Evolutionary conservation across 495 filamentous ascomycete genomes (phyloP).

Genomic region (Aspergillus incahuasiensis): DNA sequence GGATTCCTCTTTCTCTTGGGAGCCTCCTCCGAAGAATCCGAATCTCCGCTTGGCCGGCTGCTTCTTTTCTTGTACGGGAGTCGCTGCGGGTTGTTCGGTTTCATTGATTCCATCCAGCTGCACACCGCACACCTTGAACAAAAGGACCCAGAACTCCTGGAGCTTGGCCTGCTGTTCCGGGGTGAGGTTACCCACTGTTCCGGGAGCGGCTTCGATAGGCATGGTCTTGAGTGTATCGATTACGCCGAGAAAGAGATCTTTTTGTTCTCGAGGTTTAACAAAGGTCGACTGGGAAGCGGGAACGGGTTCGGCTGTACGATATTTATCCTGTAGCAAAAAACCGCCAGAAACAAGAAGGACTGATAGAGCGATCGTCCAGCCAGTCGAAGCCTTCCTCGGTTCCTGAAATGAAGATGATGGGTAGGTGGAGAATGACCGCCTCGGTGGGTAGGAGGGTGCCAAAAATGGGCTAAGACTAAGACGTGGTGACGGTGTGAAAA

Average conservation of each 20-base stretch:
- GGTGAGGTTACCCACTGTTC: conserved; percentile 83
- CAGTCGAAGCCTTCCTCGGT: conserved; percentile 35
- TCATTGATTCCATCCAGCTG: conserved; percentile 29
- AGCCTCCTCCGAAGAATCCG: conserved; percentile 53
- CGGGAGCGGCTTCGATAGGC: conserved; percentile 51
- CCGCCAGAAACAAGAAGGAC: conserved; percentile 31
- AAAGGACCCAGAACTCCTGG: conserved; percentile 75
- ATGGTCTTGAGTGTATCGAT: conserved; percentile 41
- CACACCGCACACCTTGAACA: conserved; percentile 78
- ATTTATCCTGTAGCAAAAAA: conserved; percentile 34
- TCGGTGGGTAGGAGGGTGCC: conserved; percentile 18
- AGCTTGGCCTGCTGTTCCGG: conserved; percentile 84
- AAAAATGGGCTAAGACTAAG: conserved; percentile 12
- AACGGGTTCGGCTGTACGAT: conserved; percentile 17
- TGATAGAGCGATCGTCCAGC: conserved; percentile 37
- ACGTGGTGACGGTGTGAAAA: conserved; percentile 15
- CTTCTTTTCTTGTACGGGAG: conserved; percentile 46
- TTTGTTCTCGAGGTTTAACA: conserved; percentile 12
- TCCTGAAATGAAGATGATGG: conserved; percentile 17
- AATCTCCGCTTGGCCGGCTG: conserved; percentile 63
- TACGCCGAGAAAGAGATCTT: conserved; percentile 33
- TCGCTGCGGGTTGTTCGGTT: conserved; percentile 19
- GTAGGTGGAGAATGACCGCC: conserved; percentile 29
- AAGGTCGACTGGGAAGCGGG: conserved; percentile 2
- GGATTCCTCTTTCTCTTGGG: conserved; percentile 51